Evolutionary conservation across 169 alveolate species (phyloP).

Genomic region (Plasmodium adleri): DNA sequence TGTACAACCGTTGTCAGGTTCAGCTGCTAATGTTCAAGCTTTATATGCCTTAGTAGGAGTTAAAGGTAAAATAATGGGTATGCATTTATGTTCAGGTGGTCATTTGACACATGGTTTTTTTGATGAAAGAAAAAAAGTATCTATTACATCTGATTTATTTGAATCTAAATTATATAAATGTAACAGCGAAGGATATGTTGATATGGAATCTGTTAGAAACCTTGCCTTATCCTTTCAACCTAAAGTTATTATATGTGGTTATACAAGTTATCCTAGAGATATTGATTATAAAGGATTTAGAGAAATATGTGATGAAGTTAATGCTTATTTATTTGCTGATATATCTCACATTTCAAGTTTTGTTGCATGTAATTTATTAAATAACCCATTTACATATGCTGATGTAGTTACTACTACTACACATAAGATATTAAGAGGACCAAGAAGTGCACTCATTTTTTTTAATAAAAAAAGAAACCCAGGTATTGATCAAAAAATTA

Average conservation of each 20-base stretch:
- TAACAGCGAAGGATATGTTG: constrained; percentile 79
- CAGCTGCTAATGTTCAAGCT: constrained; percentile 98
- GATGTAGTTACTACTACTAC: constrained; percentile 99
- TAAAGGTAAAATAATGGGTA: constrained; percentile 97
- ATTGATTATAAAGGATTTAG: constrained; percentile 91
- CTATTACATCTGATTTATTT: constrained; percentile 95
- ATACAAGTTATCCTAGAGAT: constrained; percentile 87
- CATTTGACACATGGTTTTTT: constrained; percentile 95
- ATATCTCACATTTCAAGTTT: constrained; percentile 98
- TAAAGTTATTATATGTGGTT: constrained; percentile 91
- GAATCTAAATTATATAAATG: constrained; percentile 93
- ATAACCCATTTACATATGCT: constrained; percentile 93
- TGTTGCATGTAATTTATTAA: constrained; percentile 93
- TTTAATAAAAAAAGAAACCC: constrained; percentile 88
- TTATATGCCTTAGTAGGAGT: constrained; percentile 95
- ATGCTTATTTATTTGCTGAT: constrained; percentile 97
- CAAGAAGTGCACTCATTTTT: constrained; percentile 96
- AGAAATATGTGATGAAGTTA: constrained; percentile 94
- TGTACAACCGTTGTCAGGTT: constrained; percentile 97
- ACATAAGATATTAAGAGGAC: constrained; percentile 97
- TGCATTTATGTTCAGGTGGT: constrained; percentile 97
- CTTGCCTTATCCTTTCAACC: constrained; percentile 88
- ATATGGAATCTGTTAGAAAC: constrained; percentile 60
- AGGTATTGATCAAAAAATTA: constrained; percentile 92
- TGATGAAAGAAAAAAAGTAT: constrained; percentile 92